A percentile compares a stretch with the other conserved stretches of the same genome.
Evolutionary conservation across 768 basidiomycete species (phyloP).

Genomic region (Melanogaster broomeanus): DNA sequence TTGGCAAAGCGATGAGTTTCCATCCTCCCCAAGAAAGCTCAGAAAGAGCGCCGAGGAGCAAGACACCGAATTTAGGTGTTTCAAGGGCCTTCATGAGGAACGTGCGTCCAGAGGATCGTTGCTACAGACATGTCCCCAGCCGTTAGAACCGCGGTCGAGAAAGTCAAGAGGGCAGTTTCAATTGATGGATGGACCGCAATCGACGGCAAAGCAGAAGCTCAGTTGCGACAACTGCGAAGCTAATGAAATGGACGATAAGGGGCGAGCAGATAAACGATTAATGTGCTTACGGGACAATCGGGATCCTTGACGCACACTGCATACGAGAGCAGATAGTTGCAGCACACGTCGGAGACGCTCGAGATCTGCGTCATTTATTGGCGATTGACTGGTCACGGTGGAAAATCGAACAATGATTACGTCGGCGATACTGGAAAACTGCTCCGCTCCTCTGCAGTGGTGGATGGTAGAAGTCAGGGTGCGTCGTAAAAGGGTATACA

Average conservation of each 20-base stretch:
- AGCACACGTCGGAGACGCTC: conserved; percentile 54
- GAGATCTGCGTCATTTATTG: conserved; percentile 10
- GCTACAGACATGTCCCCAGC: conserved; percentile 45
- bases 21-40: conserved; percentile 77
- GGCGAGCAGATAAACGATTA: neutral
- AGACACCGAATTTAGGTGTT: conserved; percentile 45
- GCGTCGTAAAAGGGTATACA: conserved; percentile 64
- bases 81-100: conserved; percentile 37
- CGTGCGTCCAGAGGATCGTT: conserved; percentile 44
- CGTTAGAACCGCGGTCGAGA: conserved; percentile 36
- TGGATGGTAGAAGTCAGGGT: conserved; percentile 80
- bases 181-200: conserved; percentile 29
- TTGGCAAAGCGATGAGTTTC: conserved; percentile 66
- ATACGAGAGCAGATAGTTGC: conserved; percentile 56
- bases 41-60: conserved; percentile 60
- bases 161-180: conserved; percentile 33
- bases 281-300: conserved; percentile 56
- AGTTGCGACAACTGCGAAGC: conserved; percentile 40
- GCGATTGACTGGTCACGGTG: conserved; percentile 3
- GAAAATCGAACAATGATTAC: conserved; percentile 46
- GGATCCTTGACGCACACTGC: conserved; percentile 71
- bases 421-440: conserved; percentile 60
- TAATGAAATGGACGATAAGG: conserved; percentile 14
- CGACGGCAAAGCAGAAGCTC: conserved; percentile 27
- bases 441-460: conserved; percentile 71